Evolutionary conservation across 495 filamentous ascomycete genomes (phyloP), one percentile per base, ranked within the genome.

Genomic region (Penicillium lagena): DNA sequence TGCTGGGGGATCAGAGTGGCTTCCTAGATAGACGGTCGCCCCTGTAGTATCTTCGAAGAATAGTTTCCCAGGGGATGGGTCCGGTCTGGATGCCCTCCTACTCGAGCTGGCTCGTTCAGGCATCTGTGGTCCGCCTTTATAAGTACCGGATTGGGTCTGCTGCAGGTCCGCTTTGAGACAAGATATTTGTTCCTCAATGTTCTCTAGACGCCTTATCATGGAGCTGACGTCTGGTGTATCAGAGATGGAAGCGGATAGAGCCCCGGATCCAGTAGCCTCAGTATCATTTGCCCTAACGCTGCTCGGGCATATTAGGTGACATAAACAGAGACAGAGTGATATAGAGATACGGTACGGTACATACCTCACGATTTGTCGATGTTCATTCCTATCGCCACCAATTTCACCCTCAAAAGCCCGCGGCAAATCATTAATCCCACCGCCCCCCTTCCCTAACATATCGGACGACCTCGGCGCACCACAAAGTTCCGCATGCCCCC

Each of bases 401-500:
- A 17, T 38, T 32, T 9, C 29, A 39, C 28, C 22, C 40, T 32
- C 22, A 7, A 36, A n/a, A 13, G 35, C 12, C 8, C 14, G 34
- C 17, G 14, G 15, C 15, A 17, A 17, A 17, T 4, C 15, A 17
- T 17, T 14, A 35, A 29, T 12, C 29, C 29, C 12, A 32, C 43
- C 35, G 46, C 41, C 35, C 34, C n/a, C n/a, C n/a, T n/a, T n/a
- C n/a, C n/a, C n/a, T n/a, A n/a, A n/a, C n/a, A n/a, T n/a, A n/a
- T 37, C 12, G 48, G 45, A 37, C 1, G 15, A 17, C 15, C 15
- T 4, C 15, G 57, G 57, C 30, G 52, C 46, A 35, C 51, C 47
- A 53, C 81, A 85, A 39, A 85, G 63, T 54, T 77, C 74, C 3
- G 77, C 63, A 50, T 85, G 80, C 42, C 78, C 73, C 40, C 81